These are phyloP conservation scores for Amphirosellinia nigrospora DNA, from an alignment of 495 filamentous ascomycete species.

Conservation along the genomic window DNA sequence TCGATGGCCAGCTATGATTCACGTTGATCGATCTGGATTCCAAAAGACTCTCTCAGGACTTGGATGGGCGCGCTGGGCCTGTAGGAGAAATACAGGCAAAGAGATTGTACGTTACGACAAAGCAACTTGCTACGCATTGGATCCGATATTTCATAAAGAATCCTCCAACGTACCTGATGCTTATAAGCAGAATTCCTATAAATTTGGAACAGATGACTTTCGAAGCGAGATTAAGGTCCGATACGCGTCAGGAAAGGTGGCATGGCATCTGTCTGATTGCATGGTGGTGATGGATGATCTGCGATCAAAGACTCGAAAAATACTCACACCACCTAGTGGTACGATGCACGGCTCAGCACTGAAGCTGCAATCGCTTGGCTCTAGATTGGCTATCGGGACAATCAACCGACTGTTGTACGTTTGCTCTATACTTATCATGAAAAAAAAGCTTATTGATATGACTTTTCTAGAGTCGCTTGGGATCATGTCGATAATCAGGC, in stretches of 20 bases:
- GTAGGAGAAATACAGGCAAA: too few species aligned
- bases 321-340: conserved; percentile 31
- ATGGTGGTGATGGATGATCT: conserved; percentile 42
- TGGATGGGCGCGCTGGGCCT: conserved; percentile 19
- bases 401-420: conserved; percentile 36
- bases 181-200: conserved; percentile 16
- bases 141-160: conserved; percentile 29
- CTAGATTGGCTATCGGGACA: conserved; percentile 36
- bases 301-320: conserved; percentile 34
- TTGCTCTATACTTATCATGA: neutral
- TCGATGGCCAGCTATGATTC: conserved; percentile 33
- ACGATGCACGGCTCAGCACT: conserved; percentile 19
- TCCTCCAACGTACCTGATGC: neutral
- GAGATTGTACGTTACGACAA: too few species aligned
- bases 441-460: conserved; percentile 16
- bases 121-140: conserved; percentile 31
- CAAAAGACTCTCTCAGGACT: conserved; percentile 26
- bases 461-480: conserved; percentile 32
- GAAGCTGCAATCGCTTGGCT: conserved; percentile 33
- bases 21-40: conserved; percentile 4
- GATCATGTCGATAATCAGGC: conserved; percentile 32
- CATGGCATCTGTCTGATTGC: conserved; percentile 31
- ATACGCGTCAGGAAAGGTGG: conserved; percentile 41
- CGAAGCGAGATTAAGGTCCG: too few species aligned
- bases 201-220: conserved; percentile 1